Percentiles rank a stretch among this genome's conserved stretches.
Evolutionary conservation across 129 eudicot genomes (phyloP).

Genomic region (Silybum marianum): DNA sequence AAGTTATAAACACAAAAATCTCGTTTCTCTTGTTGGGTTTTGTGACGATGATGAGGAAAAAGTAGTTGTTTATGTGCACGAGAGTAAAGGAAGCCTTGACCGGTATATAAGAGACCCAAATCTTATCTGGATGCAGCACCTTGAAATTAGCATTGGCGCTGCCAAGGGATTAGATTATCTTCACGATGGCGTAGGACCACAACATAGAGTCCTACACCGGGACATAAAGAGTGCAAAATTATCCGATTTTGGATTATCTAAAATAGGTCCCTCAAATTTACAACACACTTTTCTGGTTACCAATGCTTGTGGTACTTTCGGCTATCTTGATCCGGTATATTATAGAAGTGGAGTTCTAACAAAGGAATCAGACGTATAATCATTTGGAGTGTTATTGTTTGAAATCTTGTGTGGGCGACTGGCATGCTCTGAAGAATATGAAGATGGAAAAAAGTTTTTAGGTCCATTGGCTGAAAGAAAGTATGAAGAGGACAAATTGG

Average conservation of each 20-base stretch:
- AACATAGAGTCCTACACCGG: neutral
- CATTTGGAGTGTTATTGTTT: neutral
- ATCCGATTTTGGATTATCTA: neutral
- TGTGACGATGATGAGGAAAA: neutral
- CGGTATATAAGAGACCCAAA: neutral
- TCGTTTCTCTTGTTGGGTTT: neutral
- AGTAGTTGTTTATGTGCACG: neutral
- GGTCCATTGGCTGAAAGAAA: neutral
- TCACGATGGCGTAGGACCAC: neutral
- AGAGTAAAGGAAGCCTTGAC: neutral
- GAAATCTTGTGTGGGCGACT: neutral
- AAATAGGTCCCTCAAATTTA: too few relatives aligned
- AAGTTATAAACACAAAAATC: neutral
- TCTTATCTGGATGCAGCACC: neutral
- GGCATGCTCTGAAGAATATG: neutral
- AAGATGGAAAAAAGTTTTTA: neutral
- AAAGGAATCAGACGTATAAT: neutral
- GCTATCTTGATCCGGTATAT: neutral
- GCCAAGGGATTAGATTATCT: neutral
- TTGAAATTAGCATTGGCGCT: neutral
- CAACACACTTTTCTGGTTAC: neutral
- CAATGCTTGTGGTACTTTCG: neutral
- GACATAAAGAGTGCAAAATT: neutral
- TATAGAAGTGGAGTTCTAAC: neutral
- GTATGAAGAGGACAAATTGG: conserved; percentile 1